Conservation (phyloP, 768 basidiomycete species). For the Inosperma sp. region DNA sequence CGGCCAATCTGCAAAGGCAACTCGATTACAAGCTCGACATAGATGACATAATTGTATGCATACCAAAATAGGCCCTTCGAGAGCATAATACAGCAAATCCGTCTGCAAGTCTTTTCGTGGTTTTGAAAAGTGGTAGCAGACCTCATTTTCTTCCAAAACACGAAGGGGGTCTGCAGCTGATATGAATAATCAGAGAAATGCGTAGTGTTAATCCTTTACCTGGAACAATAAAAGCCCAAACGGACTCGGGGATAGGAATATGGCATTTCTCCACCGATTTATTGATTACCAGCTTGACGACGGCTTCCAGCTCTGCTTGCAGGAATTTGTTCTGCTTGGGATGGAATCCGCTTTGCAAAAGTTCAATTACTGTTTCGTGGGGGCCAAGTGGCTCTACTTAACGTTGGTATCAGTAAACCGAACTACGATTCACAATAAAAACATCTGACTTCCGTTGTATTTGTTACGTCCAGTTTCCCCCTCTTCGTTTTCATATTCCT, state of each 20-base stretch:
- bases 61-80: constrained; percentile 64
- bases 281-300: constrained; percentile 42
- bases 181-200: background rate
- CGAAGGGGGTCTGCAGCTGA: constrained; percentile 56
- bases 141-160: constrained; percentile 54
- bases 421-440: constrained; percentile 6
- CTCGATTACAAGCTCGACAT: constrained; percentile 2
- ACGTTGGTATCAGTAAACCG: background rate
- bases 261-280: constrained; percentile 52
- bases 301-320: constrained; percentile 42
- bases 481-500: constrained; percentile 15
- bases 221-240: constrained; percentile 62
- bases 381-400: constrained; percentile 33
- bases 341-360: constrained; percentile 63
- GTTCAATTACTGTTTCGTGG: constrained; percentile 48
- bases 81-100: constrained; percentile 37
- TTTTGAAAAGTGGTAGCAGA: constrained; percentile 54
- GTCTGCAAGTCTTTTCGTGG: constrained; percentile 37
- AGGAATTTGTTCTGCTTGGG: constrained; percentile 39
- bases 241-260: constrained; percentile 50
- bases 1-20: constrained; percentile 34
- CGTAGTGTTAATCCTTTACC: constrained; percentile 36
- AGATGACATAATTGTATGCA: constrained; percentile 17
- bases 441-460: constrained; percentile 33
- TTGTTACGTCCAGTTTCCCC: constrained; percentile 34